Evolutionary conservation across 1,139 yeast species (phyloP).

Genomic region (Ashbya aceris): DNA sequence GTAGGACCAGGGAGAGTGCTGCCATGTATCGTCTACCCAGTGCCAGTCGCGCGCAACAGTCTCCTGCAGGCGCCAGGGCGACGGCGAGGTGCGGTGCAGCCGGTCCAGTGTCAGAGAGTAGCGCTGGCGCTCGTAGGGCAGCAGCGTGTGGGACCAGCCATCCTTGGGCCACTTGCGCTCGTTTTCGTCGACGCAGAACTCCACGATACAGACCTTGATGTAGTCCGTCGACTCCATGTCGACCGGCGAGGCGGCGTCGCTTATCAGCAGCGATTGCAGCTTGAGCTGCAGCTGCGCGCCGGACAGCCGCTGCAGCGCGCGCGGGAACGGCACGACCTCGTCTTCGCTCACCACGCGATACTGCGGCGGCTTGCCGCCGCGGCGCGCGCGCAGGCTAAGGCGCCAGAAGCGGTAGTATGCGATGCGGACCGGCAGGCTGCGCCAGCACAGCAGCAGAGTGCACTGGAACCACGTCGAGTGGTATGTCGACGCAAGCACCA

Average conservation of each 20-base stretch:
- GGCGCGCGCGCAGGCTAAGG: neutral
- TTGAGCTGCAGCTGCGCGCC: constrained; percentile 11
- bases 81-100: constrained; percentile 4
- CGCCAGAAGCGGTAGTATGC: constrained; percentile 10
- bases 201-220: constrained; percentile 10
- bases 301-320: constrained; percentile 8
- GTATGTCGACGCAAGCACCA: constrained; percentile 10
- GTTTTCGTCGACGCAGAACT: constrained; percentile 19
- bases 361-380: neutral
- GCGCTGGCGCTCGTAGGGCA: constrained; percentile 21
- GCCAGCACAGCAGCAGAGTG: constrained; percentile 23
- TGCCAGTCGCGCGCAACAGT: constrained; percentile 18
- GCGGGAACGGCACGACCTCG: constrained; percentile 12
- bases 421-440: constrained; percentile 18
- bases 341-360: constrained; percentile 4
- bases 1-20: constrained; percentile 20
- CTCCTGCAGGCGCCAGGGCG: constrained; percentile 19
- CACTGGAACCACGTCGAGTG: constrained; percentile 26
- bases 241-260: constrained; percentile 7
- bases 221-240: constrained; percentile 7
- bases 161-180: constrained; percentile 25
- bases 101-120: constrained; percentile 11
- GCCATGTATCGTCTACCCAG: constrained; percentile 27
- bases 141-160: constrained; percentile 19
- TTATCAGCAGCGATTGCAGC: constrained; percentile 9